Base-by-base conservation (phyloP, 2,329 filamentous ascomycete genomes). In the Cytospora leucostoma region DNA sequence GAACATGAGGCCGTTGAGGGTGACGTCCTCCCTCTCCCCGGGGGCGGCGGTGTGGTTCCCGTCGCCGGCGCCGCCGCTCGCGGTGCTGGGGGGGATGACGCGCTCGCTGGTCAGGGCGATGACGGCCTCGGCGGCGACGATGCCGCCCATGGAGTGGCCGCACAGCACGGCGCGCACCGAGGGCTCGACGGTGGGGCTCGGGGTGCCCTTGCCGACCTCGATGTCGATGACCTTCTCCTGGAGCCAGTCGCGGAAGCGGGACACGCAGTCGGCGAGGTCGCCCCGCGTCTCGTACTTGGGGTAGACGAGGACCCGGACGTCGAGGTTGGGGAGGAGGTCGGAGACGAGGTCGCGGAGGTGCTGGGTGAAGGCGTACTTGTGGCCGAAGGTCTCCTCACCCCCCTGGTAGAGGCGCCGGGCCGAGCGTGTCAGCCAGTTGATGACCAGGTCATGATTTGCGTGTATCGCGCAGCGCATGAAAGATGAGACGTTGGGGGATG, bases 201-300 rank as follows among this genome's bases (percentile, higher is more conserved):
- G 85, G 0, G 92, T 94, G 53, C 83, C 82, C 69, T 91, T 90
- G 34, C 84, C 87, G 63, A 97, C 93, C 77, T 99, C 94, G 71
- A 97, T 81, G 75, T 98, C 95, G 70, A 98, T 97, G 70, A 98
- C 91, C 70, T 91, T 91, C 73, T 97, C 89, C 68, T 93, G 87
- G 17, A 98, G 85, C 89, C 91, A 95, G 77, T 91, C 88, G 68
- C 88, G 86, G 76, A 95, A 93, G 34, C 85, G 82, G 65, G 80
- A 80, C 64, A 94, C 90, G 72, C 88, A 90, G 66, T 89, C 84
- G 54, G 82, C 79, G 55, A 95, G 77, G 72, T 94, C 89, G 17
- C 91, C 91, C 64, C 89, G 81, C n/a, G 91, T 95, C 76, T 94
- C 91, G 74, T 88, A 95, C 69, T 85, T 87, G 38, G 91, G 91